phyloP scores from a whole-genome alignment of 2,329 filamentous ascomycete genomes.

The Teratosphaeriaceae sp. region DNA sequence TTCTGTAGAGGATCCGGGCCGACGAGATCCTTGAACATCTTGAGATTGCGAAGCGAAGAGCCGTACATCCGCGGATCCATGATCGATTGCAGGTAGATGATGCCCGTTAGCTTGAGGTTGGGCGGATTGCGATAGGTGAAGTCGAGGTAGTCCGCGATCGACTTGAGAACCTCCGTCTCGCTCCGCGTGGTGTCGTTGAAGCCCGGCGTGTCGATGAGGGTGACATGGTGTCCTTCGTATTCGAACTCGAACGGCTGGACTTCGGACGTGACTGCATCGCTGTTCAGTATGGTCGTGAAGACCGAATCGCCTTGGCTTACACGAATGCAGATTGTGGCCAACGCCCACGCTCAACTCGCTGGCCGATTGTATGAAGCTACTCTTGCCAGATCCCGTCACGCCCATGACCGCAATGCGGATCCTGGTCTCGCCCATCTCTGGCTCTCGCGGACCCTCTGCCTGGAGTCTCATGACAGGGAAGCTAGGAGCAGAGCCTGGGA shows the following conservation, averaged over 20 bases:
- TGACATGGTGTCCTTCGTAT: conserved; percentile 14
- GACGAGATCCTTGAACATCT: conserved; percentile 41
- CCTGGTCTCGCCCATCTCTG: no score
- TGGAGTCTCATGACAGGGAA: no score
- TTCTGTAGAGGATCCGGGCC: conserved; percentile 35
- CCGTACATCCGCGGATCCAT: conserved; percentile 36
- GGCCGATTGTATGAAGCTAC: conserved; percentile 27
- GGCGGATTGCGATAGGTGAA: conserved; percentile 22
- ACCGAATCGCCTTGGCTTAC: no score
- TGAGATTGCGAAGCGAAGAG: conserved; percentile 34
- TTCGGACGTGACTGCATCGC: conserved; percentile 14
- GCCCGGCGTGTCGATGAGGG: conserved; percentile 42
- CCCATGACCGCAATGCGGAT: conserved; percentile 39
- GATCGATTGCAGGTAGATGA: conserved; percentile 44
- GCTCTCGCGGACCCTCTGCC: no score
- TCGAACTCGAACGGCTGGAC: conserved; percentile 14
- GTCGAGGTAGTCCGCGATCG: conserved; percentile 36
- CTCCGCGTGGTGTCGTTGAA: conserved; percentile 41
- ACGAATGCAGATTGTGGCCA: conserved; percentile 27
- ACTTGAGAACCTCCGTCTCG: conserved; percentile 40
- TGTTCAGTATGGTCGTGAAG: no score
- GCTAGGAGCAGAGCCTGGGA: no score
- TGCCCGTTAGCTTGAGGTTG: conserved; percentile 33
- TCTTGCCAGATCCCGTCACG: conserved; percentile 37
- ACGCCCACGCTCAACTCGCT: conserved; percentile 17